phyloP scores from a whole-genome alignment of 441 rosid genomes.

The Brassica hybrid region DNA sequence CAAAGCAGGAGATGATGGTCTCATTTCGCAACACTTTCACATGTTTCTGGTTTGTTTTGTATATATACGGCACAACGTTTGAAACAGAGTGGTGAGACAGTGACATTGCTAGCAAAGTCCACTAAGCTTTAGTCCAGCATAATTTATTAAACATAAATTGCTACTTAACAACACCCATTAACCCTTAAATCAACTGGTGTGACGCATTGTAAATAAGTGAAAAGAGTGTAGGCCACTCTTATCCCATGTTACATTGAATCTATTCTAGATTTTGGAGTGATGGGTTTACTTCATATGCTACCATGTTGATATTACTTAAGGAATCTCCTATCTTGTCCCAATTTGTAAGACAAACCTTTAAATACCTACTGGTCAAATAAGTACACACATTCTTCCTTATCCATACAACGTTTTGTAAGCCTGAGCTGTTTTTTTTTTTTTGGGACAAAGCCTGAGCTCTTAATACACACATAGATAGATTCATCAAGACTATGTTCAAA shows the following conservation, averaged over 20 bases:
- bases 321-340: constrained; percentile 13
- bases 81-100: constrained; percentile 1
- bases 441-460: too few relatives aligned
- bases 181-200: background rate
- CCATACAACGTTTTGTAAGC: background rate
- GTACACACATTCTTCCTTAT: too few relatives aligned
- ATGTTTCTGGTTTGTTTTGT: constrained; percentile 14
- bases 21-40: constrained; percentile 12
- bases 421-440: too few relatives aligned
- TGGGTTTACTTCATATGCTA: constrained; percentile 19
- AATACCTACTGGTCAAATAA: background rate
- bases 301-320: background rate
- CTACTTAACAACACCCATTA: background rate
- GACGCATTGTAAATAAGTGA: too few relatives aligned
- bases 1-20: constrained; percentile 40
- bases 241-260: constrained; percentile 16
- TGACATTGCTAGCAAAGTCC: background rate
- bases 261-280: constrained; percentile 14
- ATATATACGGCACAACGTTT: constrained; percentile 21
- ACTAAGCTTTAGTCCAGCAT: background rate
- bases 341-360: background rate
- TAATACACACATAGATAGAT: constrained; percentile 1
- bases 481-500: constrained; percentile 32
- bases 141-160: background rate
- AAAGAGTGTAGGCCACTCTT: constrained; percentile 28